These are phyloP conservation scores for Aspergillus sp. DNA, from an alignment of 2,329 filamentous ascomycete genomes.

Conservation along the genomic window DNA sequence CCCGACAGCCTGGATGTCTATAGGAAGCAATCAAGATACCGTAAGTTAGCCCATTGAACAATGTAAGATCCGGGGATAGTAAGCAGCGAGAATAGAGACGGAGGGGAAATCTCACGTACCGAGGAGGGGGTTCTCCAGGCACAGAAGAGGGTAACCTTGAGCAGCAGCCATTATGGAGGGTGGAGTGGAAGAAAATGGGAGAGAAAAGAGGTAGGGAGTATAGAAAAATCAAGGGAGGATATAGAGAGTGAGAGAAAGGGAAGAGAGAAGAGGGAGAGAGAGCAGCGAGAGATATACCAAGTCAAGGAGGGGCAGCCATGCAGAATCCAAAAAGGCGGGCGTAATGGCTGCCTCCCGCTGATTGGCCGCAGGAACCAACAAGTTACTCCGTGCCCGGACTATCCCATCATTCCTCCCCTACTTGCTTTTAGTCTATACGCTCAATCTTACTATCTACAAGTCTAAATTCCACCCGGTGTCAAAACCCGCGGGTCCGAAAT, in stretches of 20 bases:
- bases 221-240: slow-evolving; percentile 14
- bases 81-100: background rate
- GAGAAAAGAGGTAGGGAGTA: slow-evolving; percentile 14
- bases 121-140: slow-evolving; percentile 95
- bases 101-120: slow-evolving; percentile 52
- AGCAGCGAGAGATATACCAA: slow-evolving; percentile 9
- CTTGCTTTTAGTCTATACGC: background rate
- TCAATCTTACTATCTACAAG: too few relatives aligned
- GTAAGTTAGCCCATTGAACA: slow-evolving; percentile 22
- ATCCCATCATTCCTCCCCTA: background rate
- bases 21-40: background rate
- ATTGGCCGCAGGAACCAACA: slow-evolving; percentile 6
- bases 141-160: slow-evolving; percentile 86
- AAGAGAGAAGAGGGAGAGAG: slow-evolving; percentile 4
- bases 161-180: slow-evolving; percentile 65
- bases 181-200: slow-evolving; percentile 1
- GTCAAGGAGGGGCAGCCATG: slow-evolving; percentile 28
- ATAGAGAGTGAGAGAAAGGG: background rate
- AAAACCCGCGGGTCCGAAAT: background rate
- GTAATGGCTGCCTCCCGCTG: slow-evolving; percentile 18
- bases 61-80: background rate
- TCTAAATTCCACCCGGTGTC: too few relatives aligned
- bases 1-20: slow-evolving; percentile 86
- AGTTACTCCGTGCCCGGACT: slow-evolving; percentile 4
- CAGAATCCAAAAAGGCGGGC: slow-evolving; percentile 13